Evolutionary conservation across 495 filamentous ascomycete species (phyloP).

Genomic region (Xylaria bambusicola): DNA sequence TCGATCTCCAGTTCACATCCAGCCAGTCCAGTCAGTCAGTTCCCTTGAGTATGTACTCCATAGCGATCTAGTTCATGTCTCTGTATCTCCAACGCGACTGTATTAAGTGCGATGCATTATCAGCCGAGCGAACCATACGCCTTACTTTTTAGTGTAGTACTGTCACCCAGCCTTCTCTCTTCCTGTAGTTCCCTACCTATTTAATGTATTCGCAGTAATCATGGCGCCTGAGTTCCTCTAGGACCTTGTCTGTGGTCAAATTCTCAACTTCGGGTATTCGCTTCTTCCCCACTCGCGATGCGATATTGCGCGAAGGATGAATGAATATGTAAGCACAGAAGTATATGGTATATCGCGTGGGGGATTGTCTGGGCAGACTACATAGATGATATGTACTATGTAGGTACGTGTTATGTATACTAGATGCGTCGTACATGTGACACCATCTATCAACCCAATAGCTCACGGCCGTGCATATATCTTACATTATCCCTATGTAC

Average conservation of each 20-base stretch:
- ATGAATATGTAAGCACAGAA: too few species aligned
- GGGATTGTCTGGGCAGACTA: too few species aligned
- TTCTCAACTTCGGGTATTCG: constrained; percentile 3
- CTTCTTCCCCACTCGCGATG: neutral
- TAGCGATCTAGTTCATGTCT: neutral
- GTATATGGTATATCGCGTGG: too few species aligned
- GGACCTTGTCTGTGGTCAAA: constrained; percentile 22
- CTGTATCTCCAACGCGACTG: constrained; percentile 4
- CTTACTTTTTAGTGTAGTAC: constrained; percentile 8
- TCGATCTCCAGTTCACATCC: neutral
- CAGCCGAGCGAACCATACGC: constrained; percentile 14
- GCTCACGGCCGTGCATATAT: too few species aligned
- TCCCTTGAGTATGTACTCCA: neutral
- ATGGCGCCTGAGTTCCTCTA: neutral
- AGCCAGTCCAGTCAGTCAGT: neutral
- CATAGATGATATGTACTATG: too few species aligned
- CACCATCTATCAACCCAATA: too few species aligned
- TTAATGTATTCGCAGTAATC: too few species aligned
- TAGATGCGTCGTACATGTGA: too few species aligned
- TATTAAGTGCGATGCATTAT: constrained; percentile 8
- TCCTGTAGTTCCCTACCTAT: constrained; percentile 10
- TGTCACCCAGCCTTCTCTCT: constrained; percentile 13
- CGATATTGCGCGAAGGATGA: neutral
- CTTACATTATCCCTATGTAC: too few species aligned
- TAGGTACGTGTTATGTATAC: too few species aligned